Evolutionary conservation across 139 green algal species (phyloP).

Genomic region (Closterium sp.): DNA sequence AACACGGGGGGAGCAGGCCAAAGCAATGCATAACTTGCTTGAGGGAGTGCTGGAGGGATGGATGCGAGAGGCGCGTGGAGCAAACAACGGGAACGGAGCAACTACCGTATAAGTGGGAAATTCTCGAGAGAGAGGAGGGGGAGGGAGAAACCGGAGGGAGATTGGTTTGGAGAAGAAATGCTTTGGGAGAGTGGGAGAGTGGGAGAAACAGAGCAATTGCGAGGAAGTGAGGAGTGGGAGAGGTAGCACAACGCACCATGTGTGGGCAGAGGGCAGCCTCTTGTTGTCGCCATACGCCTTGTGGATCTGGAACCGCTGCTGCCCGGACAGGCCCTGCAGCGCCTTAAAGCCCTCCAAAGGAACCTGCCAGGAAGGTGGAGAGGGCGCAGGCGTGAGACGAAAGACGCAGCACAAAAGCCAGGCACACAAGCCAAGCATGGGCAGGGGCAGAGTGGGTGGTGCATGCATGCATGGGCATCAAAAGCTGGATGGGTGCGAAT

Average conservation of each 20-base stretch:
- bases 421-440: too few species aligned
- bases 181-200: neutral
- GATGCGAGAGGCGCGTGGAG: neutral
- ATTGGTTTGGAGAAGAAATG: neutral
- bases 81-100: neutral
- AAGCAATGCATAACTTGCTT: too few species aligned
- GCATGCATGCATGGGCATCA: too few species aligned
- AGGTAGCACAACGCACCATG: constrained; percentile 56
- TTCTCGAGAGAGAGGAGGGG: too few species aligned
- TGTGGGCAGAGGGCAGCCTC: constrained; percentile 85
- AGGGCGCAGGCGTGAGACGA: neutral
- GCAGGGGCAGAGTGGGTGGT: too few species aligned
- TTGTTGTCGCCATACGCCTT: constrained; percentile 57
- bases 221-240: neutral
- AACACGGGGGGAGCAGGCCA: too few species aligned
- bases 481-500: too few species aligned
- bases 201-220: neutral
- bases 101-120: neutral
- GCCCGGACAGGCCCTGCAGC: constrained; percentile 86
- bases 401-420: too few species aligned
- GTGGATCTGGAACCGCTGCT: constrained; percentile 93
- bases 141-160: neutral
- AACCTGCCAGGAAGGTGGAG: constrained; percentile 53
- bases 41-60: too few species aligned
- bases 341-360: constrained; percentile 91